Evolutionary conservation across 2,329 filamentous ascomycete genomes (phyloP), one percentile per base, ranked within the genome.

Genomic region (Aspergillus neoniger): DNA sequence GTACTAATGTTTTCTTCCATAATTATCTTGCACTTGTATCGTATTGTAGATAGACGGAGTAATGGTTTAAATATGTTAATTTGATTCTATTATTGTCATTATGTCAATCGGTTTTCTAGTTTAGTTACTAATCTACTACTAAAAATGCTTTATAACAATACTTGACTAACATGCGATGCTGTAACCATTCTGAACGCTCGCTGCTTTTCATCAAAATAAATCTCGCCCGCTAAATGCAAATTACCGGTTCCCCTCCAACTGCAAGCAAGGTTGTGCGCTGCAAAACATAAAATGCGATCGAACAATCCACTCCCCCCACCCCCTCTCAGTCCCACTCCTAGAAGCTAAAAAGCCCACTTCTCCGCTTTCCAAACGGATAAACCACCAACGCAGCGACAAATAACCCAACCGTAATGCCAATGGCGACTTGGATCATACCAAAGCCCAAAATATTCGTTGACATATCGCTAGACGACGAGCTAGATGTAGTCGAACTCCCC

Each of bases 361-460:
- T 73, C 59, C 76, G 71, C 65, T 81, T 81, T 8, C 79, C 79
- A 54, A 79, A 65, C 15, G 79, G 79, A 68, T 81, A 81, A 23
- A 81, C 73, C 49, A 81, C 72, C 55, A 81, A 68, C 12, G 79
- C 78, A 15, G 79, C 78, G 59, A 81, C 63, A 63, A 81, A 81
- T 44, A 81, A 63, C 1, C 79, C 79, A 8, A 81, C 78, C 2
- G 79, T 80, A 50, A 80, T 81, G 2, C 78, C 79, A 63, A 81
- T 80, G 8, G 78, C 77, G 19, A 81, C 75, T 67, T 81, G 78
- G 4, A 81, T 72, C 78, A 81, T 81, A 7, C 78, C 77, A 61
- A 77, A 80, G 8, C 76, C 79, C 50, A 81, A 72, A 51, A 79
- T 76, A 58, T 79, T 79, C 9, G 78, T 74, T 67, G 36, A 75